Evolutionary conservation across 1,139 yeast genomes (phyloP).

Genomic region (Zygosaccharomyces sapae): DNA sequence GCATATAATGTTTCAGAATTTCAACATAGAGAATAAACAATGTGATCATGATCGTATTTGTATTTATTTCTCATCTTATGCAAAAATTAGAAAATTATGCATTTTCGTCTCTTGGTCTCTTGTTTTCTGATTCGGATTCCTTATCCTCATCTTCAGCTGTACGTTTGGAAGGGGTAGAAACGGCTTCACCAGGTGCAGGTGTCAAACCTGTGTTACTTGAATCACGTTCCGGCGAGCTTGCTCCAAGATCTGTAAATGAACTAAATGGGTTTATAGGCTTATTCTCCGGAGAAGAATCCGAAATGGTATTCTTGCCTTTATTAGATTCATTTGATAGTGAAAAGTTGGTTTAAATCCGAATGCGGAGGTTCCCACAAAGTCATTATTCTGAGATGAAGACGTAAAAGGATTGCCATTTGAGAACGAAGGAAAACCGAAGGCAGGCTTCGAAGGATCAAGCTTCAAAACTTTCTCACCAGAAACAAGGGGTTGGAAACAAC

Average conservation of each 20-base stretch:
- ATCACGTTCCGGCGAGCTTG: conserved; percentile 5
- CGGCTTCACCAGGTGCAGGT: conserved; percentile 5
- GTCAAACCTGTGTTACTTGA: conserved; percentile 2
- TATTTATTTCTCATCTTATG: neutral
- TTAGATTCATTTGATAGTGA: conserved; percentile 4
- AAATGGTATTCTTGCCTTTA: neutral
- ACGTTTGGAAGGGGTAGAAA: conserved; percentile 13
- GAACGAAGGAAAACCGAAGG: conserved; percentile 8
- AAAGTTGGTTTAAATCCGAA: conserved; percentile 15
- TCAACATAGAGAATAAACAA: no score
- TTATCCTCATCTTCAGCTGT: conserved; percentile 13
- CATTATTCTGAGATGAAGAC: conserved; percentile 9
- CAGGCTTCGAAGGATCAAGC: conserved; percentile 9
- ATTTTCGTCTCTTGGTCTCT: conserved; percentile 4
- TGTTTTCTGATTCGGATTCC: conserved; percentile 1
- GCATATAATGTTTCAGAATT: no score
- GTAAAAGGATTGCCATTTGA: conserved; percentile 15
- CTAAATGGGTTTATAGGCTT: conserved; percentile 12
- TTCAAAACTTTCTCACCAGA: conserved; percentile 16
- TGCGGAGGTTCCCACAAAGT: conserved; percentile 3
- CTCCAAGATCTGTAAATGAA: conserved; percentile 3
- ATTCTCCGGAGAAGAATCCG: neutral
- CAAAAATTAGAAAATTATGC: neutral
- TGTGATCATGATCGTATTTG: no score
- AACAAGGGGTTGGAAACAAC: conserved; percentile 4